Evolutionary conservation across 495 filamentous ascomycete species (phyloP).

Genomic region (Annulohypoxylon moriforme): DNA sequence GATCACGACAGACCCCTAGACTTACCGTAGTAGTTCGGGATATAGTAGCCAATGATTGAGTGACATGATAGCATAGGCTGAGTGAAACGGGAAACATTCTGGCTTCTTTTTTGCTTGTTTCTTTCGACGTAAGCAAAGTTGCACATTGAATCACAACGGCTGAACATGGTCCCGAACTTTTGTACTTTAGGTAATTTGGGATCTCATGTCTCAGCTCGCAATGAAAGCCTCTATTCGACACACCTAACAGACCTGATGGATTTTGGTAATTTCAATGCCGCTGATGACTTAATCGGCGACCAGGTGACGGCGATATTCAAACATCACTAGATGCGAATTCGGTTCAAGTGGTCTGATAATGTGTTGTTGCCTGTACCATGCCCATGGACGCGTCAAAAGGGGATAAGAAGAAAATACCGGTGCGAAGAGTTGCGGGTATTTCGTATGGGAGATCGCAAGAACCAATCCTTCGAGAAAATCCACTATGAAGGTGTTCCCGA

Average conservation of each 20-base stretch:
- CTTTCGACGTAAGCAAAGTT: constrained; percentile 20
- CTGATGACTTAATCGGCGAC: background rate
- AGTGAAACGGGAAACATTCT: constrained; percentile 13
- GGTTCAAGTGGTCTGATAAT: constrained; percentile 4
- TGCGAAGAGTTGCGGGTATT: constrained; percentile 34
- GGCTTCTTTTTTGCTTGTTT: constrained; percentile 19
- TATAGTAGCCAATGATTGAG: constrained; percentile 29
- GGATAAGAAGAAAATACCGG: constrained; percentile 17
- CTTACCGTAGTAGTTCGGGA: constrained; percentile 21
- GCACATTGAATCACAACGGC: constrained; percentile 16
- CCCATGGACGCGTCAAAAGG: constrained; percentile 1
- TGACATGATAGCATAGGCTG: constrained; percentile 26
- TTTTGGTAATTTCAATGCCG: background rate
- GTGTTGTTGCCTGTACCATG: constrained; percentile 14
- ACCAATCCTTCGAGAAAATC: constrained; percentile 35
- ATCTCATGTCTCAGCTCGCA: background rate
- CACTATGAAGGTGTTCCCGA: constrained; percentile 41
- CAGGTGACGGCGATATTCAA: background rate
- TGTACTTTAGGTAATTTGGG: background rate
- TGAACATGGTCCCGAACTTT: background rate
- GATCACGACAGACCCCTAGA: constrained; percentile 29
- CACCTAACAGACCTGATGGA: background rate
- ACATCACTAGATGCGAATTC: background rate
- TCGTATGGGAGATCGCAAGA: constrained; percentile 19
- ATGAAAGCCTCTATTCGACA: background rate